A percentile compares a stretch with the other conserved stretches of the same genome.
Evolutionary conservation across 2,329 filamentous ascomycete genomes (phyloP).

Genomic region (Botrytis cinerea): DNA sequence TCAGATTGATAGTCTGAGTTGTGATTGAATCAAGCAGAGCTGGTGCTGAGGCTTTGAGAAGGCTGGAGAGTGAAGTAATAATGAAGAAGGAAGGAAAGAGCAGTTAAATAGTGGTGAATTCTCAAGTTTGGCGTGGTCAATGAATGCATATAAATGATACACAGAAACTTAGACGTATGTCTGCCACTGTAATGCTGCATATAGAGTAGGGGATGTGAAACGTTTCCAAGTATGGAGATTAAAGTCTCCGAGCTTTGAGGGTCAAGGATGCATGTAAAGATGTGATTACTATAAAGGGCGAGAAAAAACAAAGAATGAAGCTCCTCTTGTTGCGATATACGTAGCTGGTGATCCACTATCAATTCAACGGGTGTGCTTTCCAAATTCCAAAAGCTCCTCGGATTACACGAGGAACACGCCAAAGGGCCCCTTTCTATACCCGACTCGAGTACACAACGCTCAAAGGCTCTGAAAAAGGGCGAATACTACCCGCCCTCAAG

Average conservation of each 20-base stretch:
- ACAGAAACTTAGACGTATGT: neutral
- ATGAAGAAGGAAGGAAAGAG: neutral
- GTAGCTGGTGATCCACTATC: neutral
- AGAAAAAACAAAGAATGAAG: neutral
- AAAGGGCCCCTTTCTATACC: constrained; percentile 1
- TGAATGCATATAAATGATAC: constrained; percentile 8
- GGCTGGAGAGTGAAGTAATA: neutral
- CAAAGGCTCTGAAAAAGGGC: neutral
- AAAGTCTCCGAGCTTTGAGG: neutral
- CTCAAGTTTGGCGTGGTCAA: neutral
- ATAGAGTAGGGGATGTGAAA: neutral
- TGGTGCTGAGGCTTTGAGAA: neutral
- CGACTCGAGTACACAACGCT: constrained; percentile 12
- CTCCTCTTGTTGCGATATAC: neutral
- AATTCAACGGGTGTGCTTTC: constrained; percentile 1
- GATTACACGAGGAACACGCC: neutral
- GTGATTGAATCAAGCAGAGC: neutral
- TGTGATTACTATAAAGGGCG: neutral
- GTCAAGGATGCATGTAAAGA: neutral
- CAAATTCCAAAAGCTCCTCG: neutral
- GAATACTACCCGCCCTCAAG: neutral
- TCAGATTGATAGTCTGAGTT: neutral
- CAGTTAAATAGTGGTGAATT: neutral
- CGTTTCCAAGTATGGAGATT: neutral
- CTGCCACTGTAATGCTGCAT: constrained; percentile 1